Conservation (phyloP, 306 rosid genomes). For the Elaeagnus macrophylla region DNA sequence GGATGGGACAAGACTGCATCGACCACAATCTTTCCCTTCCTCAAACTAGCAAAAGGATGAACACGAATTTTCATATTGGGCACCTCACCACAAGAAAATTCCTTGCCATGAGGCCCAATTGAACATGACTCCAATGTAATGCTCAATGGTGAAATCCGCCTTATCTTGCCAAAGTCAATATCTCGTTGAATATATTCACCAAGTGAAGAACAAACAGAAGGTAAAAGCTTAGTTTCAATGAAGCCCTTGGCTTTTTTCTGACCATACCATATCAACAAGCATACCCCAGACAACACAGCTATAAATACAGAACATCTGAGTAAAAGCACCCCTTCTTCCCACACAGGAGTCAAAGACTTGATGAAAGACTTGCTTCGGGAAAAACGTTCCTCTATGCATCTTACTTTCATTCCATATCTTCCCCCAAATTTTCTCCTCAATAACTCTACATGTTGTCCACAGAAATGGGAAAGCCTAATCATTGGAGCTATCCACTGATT, state of each 20-base stretch:
- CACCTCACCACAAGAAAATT: slow-evolving; percentile 79
- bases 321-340: slow-evolving; percentile 67
- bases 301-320: slow-evolving; percentile 60
- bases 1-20: slow-evolving; percentile 79
- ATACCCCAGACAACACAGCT: slow-evolving; percentile 61
- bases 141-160: slow-evolving; percentile 73
- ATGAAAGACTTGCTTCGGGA: slow-evolving; percentile 36
- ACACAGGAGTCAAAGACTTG: slow-evolving; percentile 39
- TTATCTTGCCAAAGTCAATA: slow-evolving; percentile 67
- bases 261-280: slow-evolving; percentile 75
- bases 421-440: slow-evolving; percentile 37
- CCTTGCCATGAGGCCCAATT: slow-evolving; percentile 65
- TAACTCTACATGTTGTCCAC: slow-evolving; percentile 54
- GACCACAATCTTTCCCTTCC: slow-evolving; percentile 78
- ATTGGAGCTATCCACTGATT: slow-evolving; percentile 39
- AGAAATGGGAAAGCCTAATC: slow-evolving; percentile 46
- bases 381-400: slow-evolving; percentile 52
- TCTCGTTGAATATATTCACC: slow-evolving; percentile 70
- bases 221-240: slow-evolving; percentile 59
- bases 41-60: slow-evolving; percentile 68
- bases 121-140: slow-evolving; percentile 76
- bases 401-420: slow-evolving; percentile 38
- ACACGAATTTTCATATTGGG: slow-evolving; percentile 61
- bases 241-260: slow-evolving; percentile 54
- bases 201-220: slow-evolving; percentile 67